Evolutionary conservation across 2,329 filamentous ascomycete species (phyloP), one percentile per base, ranked within the genome.

Genomic region (Camptophora hylomeconis): DNA sequence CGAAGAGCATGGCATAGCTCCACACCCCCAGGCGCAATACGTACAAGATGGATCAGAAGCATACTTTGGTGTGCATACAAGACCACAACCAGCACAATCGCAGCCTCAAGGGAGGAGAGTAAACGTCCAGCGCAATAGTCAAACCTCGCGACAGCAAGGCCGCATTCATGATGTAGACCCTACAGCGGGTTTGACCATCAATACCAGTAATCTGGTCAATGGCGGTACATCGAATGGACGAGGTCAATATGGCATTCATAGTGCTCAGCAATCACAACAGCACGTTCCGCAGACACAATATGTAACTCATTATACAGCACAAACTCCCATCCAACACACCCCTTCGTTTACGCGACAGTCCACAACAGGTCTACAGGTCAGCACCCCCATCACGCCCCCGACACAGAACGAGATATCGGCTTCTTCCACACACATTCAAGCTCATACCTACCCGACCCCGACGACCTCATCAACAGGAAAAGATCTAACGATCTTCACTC

Each of bases 401-500:
- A 17, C 13, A n/a, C n/a, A 20, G n/a, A 12, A 21, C 3, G 7
- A 4, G 16, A 24, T 12, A 26, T n/a, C n/a, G n/a, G n/a, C n/a
- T n/a, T n/a, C n/a, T n/a, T n/a, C n/a, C n/a, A n/a, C n/a, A n/a
- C n/a, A n/a, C n/a, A n/a, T n/a, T n/a, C n/a, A n/a, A n/a, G n/a
- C n/a, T n/a, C n/a, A n/a, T n/a, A n/a, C n/a, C n/a, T n/a, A n/a
- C n/a, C n/a, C n/a, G n/a, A n/a, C n/a, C n/a, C n/a, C n/a, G n/a
- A n/a, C n/a, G n/a, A n/a, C n/a, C n/a, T n/a, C 17, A 17, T 17
- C 11, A 14, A 8, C 14, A 10, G 17, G 21, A 5, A 31, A 26
- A 21, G 29, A 31, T 13, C 29, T 24, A 11, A 31, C 29, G 7
- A 21, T 18, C 6, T 31, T 26, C 24, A 16, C 17, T 5, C 23